A percentile compares a stretch with the other conserved stretches of the same genome.
phyloP scores from a whole-genome alignment of 495 filamentous ascomycete species.

The Copromyces sp. region DNA sequence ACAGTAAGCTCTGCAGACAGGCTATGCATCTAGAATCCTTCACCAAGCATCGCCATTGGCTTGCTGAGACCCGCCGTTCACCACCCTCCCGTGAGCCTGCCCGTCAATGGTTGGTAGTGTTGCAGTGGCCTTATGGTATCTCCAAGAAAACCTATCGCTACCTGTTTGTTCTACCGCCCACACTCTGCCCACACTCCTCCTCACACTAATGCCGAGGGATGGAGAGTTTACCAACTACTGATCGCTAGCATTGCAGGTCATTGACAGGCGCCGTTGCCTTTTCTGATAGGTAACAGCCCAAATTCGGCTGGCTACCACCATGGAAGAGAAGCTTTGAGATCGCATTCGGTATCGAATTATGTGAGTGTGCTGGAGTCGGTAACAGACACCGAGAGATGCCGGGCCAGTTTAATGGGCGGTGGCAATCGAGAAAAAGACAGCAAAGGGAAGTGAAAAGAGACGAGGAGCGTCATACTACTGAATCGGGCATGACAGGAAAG shows the following conservation, averaged over 20 bases:
- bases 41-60: background rate
- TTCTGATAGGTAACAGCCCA: background rate
- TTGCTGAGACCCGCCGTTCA: background rate
- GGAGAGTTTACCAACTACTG: background rate
- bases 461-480: background rate
- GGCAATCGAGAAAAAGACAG: background rate
- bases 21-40: background rate
- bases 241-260: background rate
- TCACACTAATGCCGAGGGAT: background rate
- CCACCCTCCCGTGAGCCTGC: background rate
- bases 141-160: background rate
- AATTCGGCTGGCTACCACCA: background rate
- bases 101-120: background rate
- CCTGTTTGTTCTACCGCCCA: background rate
- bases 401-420: background rate
- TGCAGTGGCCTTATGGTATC: background rate
- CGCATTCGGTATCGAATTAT: background rate
- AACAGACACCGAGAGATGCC: background rate
- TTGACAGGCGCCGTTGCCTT: background rate
- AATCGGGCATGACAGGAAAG: background rate
- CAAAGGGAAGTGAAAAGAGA: background rate
- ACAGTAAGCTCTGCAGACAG: background rate
- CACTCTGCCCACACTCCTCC: background rate
- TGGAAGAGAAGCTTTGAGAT: background rate
- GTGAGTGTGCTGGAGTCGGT: background rate